These are phyloP conservation scores for Allium fistulosum DNA, from an alignment of 106 monocot genomes.

Conservation along the genomic window DNA sequence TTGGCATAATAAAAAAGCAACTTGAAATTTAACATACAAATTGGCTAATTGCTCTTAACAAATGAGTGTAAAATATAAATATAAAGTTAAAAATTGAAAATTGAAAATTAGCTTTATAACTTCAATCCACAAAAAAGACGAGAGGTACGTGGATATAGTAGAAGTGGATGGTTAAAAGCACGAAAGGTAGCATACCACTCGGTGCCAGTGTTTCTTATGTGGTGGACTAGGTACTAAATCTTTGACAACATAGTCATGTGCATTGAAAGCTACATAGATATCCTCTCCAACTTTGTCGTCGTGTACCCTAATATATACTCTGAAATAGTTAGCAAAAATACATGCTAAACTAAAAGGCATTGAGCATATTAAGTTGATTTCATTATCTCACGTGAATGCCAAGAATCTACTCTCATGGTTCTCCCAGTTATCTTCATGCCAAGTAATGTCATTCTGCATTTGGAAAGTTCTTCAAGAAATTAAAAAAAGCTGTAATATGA, in stretches of 20 bases:
- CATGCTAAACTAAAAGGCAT: not conserved
- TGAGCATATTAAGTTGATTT: not conserved
- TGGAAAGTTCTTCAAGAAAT: not conserved
- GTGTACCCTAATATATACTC: conserved; percentile 44
- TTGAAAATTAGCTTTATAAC: too few species aligned
- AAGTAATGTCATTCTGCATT: conserved; percentile 80
- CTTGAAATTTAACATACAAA: too few species aligned
- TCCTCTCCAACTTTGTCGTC: conserved; percentile 55
- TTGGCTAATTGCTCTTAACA: not conserved
- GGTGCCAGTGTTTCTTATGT: conserved; percentile 51
- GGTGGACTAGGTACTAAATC: conserved; percentile 67
- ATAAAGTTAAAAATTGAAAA: not conserved
- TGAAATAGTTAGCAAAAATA: too few species aligned
- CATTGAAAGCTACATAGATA: conserved; percentile 93
- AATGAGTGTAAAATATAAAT: not conserved
- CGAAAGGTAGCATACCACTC: conserved; percentile 60
- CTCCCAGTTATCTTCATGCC: conserved; percentile 94
- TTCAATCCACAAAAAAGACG: too few species aligned
- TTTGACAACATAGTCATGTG: conserved; percentile 70
- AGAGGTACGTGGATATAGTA: not conserved
- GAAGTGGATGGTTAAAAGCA: too few species aligned
- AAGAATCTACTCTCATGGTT: conserved; percentile 90
- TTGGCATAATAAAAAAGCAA: too few species aligned
- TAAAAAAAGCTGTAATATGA: too few species aligned
- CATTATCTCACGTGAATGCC: conserved; percentile 82